Percentiles rank a stretch among this genome's conserved stretches.
Conservation (phyloP, 2,329 filamentous ascomycete genomes). For the Arthrinium phaeospermum region DNA sequence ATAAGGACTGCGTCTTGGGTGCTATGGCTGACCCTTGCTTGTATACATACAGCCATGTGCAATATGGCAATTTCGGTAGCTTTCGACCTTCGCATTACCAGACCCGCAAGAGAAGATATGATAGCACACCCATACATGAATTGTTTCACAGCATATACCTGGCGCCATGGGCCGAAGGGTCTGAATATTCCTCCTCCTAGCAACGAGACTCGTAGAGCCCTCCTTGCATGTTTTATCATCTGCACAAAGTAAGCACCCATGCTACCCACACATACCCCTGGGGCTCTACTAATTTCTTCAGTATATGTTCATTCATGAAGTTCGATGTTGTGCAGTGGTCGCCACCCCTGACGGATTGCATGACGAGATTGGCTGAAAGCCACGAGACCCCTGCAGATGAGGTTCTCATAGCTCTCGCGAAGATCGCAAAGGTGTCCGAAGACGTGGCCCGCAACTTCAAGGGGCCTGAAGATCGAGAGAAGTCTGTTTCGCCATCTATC, state of each 20-base stretch:
- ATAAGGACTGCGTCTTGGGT: background rate
- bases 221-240: conserved; percentile 28
- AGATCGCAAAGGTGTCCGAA: conserved; percentile 32
- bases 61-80: conserved; percentile 50
- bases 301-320: conserved; percentile 34
- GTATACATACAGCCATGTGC: conserved; percentile 36
- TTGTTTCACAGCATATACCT: conserved; percentile 26
- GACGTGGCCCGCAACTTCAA: conserved; percentile 32
- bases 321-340: conserved; percentile 54
- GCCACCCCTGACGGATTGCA: conserved; percentile 61
- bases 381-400: conserved; percentile 56
- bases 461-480: conserved; percentile 28
- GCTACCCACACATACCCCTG: no score
- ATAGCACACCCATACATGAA: conserved; percentile 30
- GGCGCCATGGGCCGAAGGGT: conserved; percentile 31
- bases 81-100: conserved; percentile 53
- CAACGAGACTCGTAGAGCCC: conserved; percentile 30
- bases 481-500: conserved; percentile 28
- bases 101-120: conserved; percentile 23
- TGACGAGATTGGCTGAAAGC: conserved; percentile 51
- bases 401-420: conserved; percentile 46
- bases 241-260: conserved; percentile 18
- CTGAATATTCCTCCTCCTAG: conserved; percentile 22
- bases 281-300: background rate
- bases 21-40: background rate